These are phyloP conservation scores for Xylariales sp. DNA, from an alignment of 2,329 filamentous ascomycete species.

Conservation along the genomic window DNA sequence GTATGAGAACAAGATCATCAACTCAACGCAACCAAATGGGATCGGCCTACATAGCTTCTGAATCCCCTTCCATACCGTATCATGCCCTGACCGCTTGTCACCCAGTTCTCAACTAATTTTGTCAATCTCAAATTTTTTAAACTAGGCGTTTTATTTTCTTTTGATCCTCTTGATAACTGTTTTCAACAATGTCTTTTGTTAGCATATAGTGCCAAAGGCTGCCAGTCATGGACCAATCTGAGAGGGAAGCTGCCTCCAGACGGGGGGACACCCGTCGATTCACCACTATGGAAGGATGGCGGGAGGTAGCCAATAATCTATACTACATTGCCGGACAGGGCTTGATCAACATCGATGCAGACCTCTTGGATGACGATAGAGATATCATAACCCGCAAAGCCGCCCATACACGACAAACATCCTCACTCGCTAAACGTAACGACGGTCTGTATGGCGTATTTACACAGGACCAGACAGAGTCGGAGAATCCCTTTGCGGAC, in stretches of 20 bases:
- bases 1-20: no score
- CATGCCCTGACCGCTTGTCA: no score
- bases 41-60: no score
- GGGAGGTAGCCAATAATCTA: conserved; percentile 1
- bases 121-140: neutral
- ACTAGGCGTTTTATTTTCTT: neutral
- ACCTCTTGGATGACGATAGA: neutral
- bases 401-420: neutral
- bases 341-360: neutral
- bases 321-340: conserved; percentile 1
- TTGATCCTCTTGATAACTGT: neutral
- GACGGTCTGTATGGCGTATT: neutral
- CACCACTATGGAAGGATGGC: conserved; percentile 2
- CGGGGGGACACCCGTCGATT: neutral
- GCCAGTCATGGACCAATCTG: conserved; percentile 1
- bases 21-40: no score
- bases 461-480: neutral
- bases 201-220: no score
- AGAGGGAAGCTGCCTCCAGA: neutral
- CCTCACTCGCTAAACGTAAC: no score
- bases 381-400: conserved; percentile 1
- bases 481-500: neutral
- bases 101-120: neutral
- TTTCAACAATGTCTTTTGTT: neutral
- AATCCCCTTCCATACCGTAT: no score